phyloP scores from a whole-genome alignment of 208 protist species.

The Crithidia brevicula region DNA sequence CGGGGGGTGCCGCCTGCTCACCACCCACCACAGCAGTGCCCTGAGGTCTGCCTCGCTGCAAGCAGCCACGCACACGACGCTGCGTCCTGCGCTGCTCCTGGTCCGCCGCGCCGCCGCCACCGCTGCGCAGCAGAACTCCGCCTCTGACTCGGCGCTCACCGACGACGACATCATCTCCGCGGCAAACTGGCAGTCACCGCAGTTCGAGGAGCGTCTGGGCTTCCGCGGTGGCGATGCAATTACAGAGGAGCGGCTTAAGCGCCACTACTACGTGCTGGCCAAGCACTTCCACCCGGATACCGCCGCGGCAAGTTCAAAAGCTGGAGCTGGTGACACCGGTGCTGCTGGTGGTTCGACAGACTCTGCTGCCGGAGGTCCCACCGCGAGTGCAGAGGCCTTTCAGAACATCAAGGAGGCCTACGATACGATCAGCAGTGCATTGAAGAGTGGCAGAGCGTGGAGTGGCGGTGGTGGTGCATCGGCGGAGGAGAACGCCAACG shows the following conservation, averaged over 20 bases:
- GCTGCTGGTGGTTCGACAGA: not conserved
- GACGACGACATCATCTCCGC: slow-evolving; percentile 42
- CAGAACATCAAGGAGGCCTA: slow-evolving; percentile 81
- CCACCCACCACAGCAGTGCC: not conserved
- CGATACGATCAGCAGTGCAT: slow-evolving; percentile 35
- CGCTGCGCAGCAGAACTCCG: not conserved
- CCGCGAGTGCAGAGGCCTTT: slow-evolving; percentile 47
- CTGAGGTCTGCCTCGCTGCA: not conserved
- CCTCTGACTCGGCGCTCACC: not conserved
- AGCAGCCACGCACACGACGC: not conserved
- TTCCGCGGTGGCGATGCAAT: slow-evolving; percentile 46
- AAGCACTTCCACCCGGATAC: slow-evolving; percentile 86
- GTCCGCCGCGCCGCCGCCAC: slow-evolving; percentile 1
- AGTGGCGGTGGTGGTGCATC: not conserved
- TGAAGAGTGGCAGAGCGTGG: slow-evolving; percentile 22
- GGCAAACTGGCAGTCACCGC: slow-evolving; percentile 45
- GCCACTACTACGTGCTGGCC: slow-evolving; percentile 69
- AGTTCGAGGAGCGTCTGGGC: slow-evolving; percentile 67
- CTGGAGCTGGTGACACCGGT: not conserved
- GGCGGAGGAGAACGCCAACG: not conserved
- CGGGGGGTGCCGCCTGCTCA: not conserved
- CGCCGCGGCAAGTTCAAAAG: not conserved
- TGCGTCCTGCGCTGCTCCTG: not conserved
- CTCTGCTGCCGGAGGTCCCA: not conserved
- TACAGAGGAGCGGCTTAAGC: slow-evolving; percentile 48